Conservation (phyloP, 2,329 filamentous ascomycete genomes). For the Huntiella savannae region DNA sequence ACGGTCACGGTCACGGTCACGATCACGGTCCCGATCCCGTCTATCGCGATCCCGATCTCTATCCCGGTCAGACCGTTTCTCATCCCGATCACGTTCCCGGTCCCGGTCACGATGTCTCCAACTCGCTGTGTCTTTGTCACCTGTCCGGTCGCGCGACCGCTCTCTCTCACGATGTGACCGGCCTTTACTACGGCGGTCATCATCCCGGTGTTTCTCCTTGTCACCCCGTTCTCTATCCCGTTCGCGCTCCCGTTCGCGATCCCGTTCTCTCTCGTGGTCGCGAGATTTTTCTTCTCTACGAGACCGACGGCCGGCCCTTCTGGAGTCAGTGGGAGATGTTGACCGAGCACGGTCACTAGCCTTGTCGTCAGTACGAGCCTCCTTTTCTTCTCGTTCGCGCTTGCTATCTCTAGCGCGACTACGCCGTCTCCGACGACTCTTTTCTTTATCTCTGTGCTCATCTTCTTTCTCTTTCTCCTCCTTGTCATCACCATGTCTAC, state of each 20-base stretch:
- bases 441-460: background rate
- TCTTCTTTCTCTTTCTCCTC: background rate
- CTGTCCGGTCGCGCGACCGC: constrained; percentile 21
- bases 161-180: constrained; percentile 26
- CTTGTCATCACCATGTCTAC: constrained; percentile 5
- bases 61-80: constrained; percentile 16
- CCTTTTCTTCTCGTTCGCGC: constrained; percentile 29
- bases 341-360: constrained; percentile 41
- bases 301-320: constrained; percentile 33
- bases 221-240: constrained; percentile 17
- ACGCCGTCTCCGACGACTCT: constrained; percentile 15
- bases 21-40: constrained; percentile 12
- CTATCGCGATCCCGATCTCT: constrained; percentile 13
- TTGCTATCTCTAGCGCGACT: constrained; percentile 26
- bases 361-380: constrained; percentile 24
- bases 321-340: constrained; percentile 40
- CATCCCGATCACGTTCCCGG: constrained; percentile 16
- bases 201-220: constrained; percentile 25
- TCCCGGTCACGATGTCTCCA: constrained; percentile 17
- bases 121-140: constrained; percentile 18
- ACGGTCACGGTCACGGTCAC: constrained; percentile 14
- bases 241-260: constrained; percentile 21
- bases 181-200: constrained; percentile 20
- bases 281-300: constrained; percentile 38
- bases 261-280: constrained; percentile 22